These are phyloP conservation scores for Tricholoma terreum DNA, from an alignment of 768 basidiomycete species.

Conservation along the genomic window DNA sequence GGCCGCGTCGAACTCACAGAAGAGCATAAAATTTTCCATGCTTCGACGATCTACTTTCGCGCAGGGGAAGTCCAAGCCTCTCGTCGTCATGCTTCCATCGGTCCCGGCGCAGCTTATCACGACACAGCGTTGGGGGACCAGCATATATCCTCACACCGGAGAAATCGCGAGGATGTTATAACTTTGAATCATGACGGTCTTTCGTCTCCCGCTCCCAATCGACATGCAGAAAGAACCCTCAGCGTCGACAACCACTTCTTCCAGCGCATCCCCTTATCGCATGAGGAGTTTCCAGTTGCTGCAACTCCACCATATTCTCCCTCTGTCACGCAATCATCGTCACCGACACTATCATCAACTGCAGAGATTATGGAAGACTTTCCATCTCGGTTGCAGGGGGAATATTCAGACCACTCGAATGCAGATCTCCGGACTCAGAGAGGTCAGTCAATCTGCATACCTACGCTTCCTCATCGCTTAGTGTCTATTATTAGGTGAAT, in stretches of 20 bases:
- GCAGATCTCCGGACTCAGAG: conserved; percentile 21
- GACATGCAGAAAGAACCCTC: conserved; percentile 17
- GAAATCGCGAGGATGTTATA: conserved; percentile 3
- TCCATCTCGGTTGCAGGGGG: conserved; percentile 36
- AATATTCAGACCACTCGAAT: conserved; percentile 34
- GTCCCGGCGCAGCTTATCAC: conserved; percentile 40
- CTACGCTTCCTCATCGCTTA: neutral
- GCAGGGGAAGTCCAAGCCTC: conserved; percentile 43
- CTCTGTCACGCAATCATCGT: conserved; percentile 15
- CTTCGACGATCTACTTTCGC: conserved; percentile 69
- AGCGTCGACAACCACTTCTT: conserved; percentile 36
- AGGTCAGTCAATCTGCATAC: conserved; percentile 13
- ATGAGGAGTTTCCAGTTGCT: conserved; percentile 26
- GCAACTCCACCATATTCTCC: conserved; percentile 30
- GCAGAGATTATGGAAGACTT: neutral
- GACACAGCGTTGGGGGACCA: conserved; percentile 30
- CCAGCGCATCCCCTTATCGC: conserved; percentile 30
- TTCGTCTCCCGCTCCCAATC: conserved; percentile 1
- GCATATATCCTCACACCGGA: conserved; percentile 11
- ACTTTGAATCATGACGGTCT: conserved; percentile 6
- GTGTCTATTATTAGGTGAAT: conserved; percentile 8
- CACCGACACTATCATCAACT: neutral
- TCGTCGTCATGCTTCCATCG: conserved; percentile 42
- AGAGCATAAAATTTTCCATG: conserved; percentile 70
- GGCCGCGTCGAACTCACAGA: conserved; percentile 75